Base-by-base conservation (phyloP, 352 stramenopile species). In the Globisporangium iwayamae region DNA sequence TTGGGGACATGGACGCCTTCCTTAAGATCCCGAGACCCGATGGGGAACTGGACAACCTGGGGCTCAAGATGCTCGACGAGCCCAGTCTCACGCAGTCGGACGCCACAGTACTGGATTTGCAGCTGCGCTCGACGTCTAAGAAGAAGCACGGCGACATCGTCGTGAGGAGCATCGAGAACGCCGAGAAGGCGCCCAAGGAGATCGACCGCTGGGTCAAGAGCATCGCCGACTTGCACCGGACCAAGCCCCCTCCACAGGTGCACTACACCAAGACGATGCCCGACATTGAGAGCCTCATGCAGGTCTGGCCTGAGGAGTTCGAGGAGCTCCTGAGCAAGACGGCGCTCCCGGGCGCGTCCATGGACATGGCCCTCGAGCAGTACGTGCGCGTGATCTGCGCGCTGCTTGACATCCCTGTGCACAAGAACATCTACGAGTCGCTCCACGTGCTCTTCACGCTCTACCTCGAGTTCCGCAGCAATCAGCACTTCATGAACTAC, bases 1-100 rank as follows among this genome's bases (percentile, higher is more conserved):
- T 99, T 7, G 96, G 96, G 4, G 93, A 99, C 45, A 98, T 98
- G 79, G 96, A 99, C 68, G 81, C 94, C 9, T 98, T 99, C 72
- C 72, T 99, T 48, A 99, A 98, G 72, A 91, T 98, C 43, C 93
- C 94, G 28, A 89, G 94, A n/a, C 93, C 95, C 5, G 93, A 98
- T 70, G 82, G 79, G 13, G 81, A 97, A 52, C 43, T 72, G 0
- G 94, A 98, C 71, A 75, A 95, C 58, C 68, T 98, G 4, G 96
- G 94, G 0, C 82, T 98, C 50, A 97, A 95, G 68, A 89, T 97
- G 65, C 78, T 99, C 14, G 94, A 98, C 69, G 96, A 99, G 65
- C 94, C 96, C 11, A 85, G 82, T 25, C 71, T 97, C 7, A 83
- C 70, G 22, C 96, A 99, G 67, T 98, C 91, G 43, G 96, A 99